Base-by-base conservation (phyloP, 2,329 filamentous ascomycete genomes). In the Scedosporium boydii region DNA sequence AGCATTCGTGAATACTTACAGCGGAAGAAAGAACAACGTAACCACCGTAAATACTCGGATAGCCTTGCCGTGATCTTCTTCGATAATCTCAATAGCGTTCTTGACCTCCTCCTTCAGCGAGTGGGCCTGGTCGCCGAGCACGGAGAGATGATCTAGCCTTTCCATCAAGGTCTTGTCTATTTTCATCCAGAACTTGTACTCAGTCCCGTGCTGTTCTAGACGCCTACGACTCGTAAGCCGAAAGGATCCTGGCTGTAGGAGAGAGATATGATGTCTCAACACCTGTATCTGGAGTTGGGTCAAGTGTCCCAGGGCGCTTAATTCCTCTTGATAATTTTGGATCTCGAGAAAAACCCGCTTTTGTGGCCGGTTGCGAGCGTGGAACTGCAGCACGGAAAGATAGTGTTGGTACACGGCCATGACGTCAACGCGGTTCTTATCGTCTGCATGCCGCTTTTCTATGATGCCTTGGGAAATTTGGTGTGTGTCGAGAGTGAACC, bases 21-120 rank as follows among this genome's bases (percentile, higher is more conserved):
- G 65, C 1, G 75, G 75, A 12, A 77, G 64, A 65, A 77, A 77
- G 21, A 77, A 68, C 12, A 76, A 69, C 1, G 75, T 76, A 6
- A 76, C 75, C 62, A 76, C 72, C 21, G 76, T 77, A 65, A 77
- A 76, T 1, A 70, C 69, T 3, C 69, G 64, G 38, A 75, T 72
- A 5, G 70, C 70, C 41, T 71, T 73, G 3, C 68, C 68, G 46
- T 72, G 68, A 18, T 67, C 67, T 53, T 73, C 72, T 14, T 71
- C 69, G 3, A 69, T 46, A 6, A 71, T 66, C 55, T 70, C 66
- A 29, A 70, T 67, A 2, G 57, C 65, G 55, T 70, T 66, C n/a
- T 68, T 68, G n/a, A 68, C 66, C n/a, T 68, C 64, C 42, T 67
- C 61, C 46, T 66, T 65, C 29, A 70, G 59, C 23, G 23, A 44